Base-by-base conservation (phyloP, 306 rosid genomes). In the Sophora flavescens region DNA sequence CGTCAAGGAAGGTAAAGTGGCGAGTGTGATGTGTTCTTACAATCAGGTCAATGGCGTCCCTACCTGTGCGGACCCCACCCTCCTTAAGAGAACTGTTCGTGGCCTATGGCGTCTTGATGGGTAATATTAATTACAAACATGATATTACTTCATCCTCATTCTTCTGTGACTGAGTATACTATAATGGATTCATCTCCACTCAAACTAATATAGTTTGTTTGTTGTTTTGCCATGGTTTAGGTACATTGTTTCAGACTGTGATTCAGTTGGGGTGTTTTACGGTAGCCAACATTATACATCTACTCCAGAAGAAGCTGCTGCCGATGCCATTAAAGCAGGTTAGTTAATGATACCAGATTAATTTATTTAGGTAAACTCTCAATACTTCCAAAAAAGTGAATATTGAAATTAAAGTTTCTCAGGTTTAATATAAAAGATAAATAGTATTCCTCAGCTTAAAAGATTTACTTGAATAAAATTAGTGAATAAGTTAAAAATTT, bases 31-130 rank as follows among this genome's bases (percentile, higher is more conserved):
- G 96, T 93, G 96, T 74, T 90, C 96, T 12, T 93, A 93, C 79
- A 93, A 93, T 72, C 94, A 93, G 15, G 98, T 93, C 70, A 93
- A 93, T 62, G 98, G 97, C 5, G 90, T 90, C 66, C 97, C 97
- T 36, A 93, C 97, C 12, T 93, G 97, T 39, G 96, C 96, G 1
- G 97, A 93, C 82, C 90, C 97, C 66, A 83, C 76, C 66, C 93
- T 93, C 54, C 88, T 93, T 0, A 83, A 84, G 64, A 72, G 68
- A 50, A 90, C 93, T 4, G 79, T 93, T 3, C 93, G 97, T n/a
- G 80, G 76, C 15, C 87, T 78, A 50, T 93, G 97, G 97, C 60
- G 86, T 35, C 94, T 93, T 15, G 66, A 89, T 60, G 97, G 97
- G 93, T 91, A 75, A 41, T 54, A 54, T 50, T 1, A 41, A 54